Percentiles rank a stretch among this genome's conserved stretches.
phyloP scores from a whole-genome alignment of 805 yeast species.

The Kregervanrija delftensis region DNA sequence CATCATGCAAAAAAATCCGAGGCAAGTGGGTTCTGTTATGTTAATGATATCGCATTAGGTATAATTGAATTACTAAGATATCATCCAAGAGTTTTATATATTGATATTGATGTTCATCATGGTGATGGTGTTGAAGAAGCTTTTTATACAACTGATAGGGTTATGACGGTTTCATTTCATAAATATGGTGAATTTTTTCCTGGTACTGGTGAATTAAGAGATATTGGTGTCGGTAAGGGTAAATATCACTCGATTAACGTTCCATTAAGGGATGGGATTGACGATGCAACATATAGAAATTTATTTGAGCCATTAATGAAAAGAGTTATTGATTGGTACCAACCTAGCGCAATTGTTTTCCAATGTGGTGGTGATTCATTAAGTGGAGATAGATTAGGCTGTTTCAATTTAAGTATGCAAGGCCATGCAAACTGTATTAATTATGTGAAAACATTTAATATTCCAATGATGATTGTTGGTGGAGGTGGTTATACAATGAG shows the following conservation, averaged over 20 bases:
- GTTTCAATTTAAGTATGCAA: constrained; percentile 85
- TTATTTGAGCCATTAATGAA: constrained; percentile 85
- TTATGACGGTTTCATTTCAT: constrained; percentile 86
- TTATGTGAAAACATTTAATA: constrained; percentile 75
- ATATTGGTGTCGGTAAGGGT: constrained; percentile 79
- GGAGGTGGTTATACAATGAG: constrained; percentile 99
- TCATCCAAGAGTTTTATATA: constrained; percentile 80
- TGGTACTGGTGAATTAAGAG: constrained; percentile 84
- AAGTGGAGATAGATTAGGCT: constrained; percentile 92
- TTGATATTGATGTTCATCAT: constrained; percentile 88
- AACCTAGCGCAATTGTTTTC: constrained; percentile 92
- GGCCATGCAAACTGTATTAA: constrained; percentile 97
- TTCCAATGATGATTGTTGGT: constrained; percentile 91
- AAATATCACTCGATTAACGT: constrained; percentile 80
- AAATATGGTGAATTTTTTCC: constrained; percentile 93
- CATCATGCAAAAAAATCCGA: constrained; percentile 90
- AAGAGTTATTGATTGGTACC: constrained; percentile 75
- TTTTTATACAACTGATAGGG: constrained; percentile 84
- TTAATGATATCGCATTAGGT: constrained; percentile 84
- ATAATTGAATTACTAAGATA: constrained; percentile 71
- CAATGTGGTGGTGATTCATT: constrained; percentile 98
- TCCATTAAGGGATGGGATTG: constrained; percentile 88
- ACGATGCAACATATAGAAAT: constrained; percentile 79
- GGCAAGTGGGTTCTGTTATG: constrained; percentile 87
- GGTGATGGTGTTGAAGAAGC: constrained; percentile 97